Percentiles rank a stretch among this genome's conserved stretches.
Conservation (phyloP, 768 basidiomycete species). For the Sarcodon sp. region DNA sequence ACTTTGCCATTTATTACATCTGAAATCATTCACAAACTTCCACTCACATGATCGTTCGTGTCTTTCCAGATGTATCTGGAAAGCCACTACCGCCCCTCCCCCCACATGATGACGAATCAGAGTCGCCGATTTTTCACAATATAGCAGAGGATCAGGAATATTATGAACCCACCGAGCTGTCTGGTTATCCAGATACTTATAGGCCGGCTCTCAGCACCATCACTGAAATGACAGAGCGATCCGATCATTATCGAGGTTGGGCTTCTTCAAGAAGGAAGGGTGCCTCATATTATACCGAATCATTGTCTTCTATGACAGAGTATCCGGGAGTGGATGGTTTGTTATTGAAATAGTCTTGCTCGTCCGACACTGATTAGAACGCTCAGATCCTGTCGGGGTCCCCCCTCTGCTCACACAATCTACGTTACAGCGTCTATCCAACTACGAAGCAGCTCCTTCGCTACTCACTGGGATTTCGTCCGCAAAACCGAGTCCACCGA, state of each 20-base stretch:
- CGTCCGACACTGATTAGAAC: too few relatives aligned
- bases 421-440: slow-evolving; percentile 47
- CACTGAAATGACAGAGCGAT: slow-evolving; percentile 52
- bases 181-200: slow-evolving; percentile 1
- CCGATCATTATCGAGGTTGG: slow-evolving; percentile 17
- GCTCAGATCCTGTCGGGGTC: slow-evolving; percentile 40
- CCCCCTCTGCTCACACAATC: slow-evolving; percentile 57
- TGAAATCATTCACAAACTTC: slow-evolving; percentile 1
- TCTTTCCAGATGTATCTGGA: slow-evolving; percentile 4
- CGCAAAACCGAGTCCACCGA: slow-evolving; percentile 23
- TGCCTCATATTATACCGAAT: too few relatives aligned
- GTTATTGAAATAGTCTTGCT: too few relatives aligned
- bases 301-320: slow-evolving; percentile 7
- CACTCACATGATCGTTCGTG: not conserved
- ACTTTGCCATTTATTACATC: not conserved
- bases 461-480: slow-evolving; percentile 24
- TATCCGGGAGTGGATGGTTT: too few relatives aligned
- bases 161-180: slow-evolving; percentile 2
- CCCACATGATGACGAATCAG: not conserved
- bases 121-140: slow-evolving; percentile 8
- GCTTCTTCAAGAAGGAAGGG: too few relatives aligned
- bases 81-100: slow-evolving; percentile 12
- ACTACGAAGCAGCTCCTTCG: slow-evolving; percentile 42
- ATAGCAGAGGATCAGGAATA: slow-evolving; percentile 7
- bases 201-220: slow-evolving; percentile 39